Percentiles rank a stretch among this genome's conserved stretches.
phyloP scores from a whole-genome alignment of 139 green algal species.

The Chlorella sp. region DNA sequence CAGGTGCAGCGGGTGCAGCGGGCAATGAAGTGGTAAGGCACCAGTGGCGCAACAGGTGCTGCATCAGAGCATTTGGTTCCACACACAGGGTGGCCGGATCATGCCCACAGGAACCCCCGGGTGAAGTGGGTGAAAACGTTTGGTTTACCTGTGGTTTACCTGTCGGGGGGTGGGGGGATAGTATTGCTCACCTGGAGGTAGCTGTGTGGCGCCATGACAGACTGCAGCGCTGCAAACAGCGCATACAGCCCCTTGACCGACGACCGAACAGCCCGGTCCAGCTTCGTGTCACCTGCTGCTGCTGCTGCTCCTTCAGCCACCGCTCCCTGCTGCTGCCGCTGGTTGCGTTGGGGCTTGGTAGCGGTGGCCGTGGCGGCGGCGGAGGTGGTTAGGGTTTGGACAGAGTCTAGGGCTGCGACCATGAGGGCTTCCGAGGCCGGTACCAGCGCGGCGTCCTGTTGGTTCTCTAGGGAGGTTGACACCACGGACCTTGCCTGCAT shows the following conservation, averaged over 20 bases:
- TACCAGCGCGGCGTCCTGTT: neutral
- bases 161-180: neutral
- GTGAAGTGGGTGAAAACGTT: too few species aligned
- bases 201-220: constrained; percentile 31
- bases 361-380: neutral
- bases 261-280: constrained; percentile 11
- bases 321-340: neutral
- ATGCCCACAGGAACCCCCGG: too few species aligned
- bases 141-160: neutral
- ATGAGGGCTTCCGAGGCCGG: neutral
- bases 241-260: constrained; percentile 36
- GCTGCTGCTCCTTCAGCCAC: neutral
- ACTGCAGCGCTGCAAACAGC: constrained; percentile 43
- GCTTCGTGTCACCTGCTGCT: neutral
- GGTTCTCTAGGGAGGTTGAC: neutral
- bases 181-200: constrained; percentile 39
- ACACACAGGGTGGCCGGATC: neutral
- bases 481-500: neutral
- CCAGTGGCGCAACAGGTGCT: neutral
- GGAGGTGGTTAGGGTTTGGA: neutral
- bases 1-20: neutral
- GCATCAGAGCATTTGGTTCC: neutral
- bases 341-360: neutral
- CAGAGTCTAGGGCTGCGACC: neutral
- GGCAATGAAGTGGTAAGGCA: neutral